phyloP scores from a whole-genome alignment of 371 early-diverging fungal species.

The Syncephalastrum monosporum region DNA sequence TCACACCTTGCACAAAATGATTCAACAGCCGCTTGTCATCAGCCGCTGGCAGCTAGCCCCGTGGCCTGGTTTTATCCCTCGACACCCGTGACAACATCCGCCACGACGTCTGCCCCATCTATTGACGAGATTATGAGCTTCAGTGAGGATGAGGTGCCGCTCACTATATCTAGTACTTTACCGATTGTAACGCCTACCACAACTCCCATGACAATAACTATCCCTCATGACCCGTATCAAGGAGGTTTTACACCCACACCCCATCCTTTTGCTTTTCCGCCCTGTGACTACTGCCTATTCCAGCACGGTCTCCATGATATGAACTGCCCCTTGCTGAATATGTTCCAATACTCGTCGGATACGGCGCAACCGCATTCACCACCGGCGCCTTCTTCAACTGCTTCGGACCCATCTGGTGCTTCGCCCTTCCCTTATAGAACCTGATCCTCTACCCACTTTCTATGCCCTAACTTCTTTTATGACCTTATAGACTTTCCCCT shows the following conservation, averaged over 20 bases:
- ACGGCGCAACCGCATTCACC: background rate
- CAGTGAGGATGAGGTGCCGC: background rate
- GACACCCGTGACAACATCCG: too few species aligned
- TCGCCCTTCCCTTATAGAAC: background rate
- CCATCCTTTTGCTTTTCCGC: slow-evolving; percentile 10
- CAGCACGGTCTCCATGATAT: slow-evolving; percentile 22
- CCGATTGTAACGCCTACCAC: slow-evolving; percentile 3
- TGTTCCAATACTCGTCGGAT: slow-evolving; percentile 1
- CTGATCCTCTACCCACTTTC: background rate
- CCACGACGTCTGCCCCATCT: too few species aligned
- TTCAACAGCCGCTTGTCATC: too few species aligned
- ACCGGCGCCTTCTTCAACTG: background rate
- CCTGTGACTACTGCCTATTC: slow-evolving; percentile 28
- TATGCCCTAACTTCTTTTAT: background rate
- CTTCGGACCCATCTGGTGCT: background rate
- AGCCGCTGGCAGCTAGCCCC: too few species aligned
- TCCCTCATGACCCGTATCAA: background rate
- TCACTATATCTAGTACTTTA: too few species aligned
- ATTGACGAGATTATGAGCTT: background rate
- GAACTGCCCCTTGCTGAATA: slow-evolving; percentile 13
- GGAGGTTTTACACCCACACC: background rate
- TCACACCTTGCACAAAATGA: too few species aligned
- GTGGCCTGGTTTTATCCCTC: too few species aligned
- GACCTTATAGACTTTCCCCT: background rate
- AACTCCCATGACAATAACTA: slow-evolving; percentile 1